Base-by-base conservation (phyloP, 306 rosid species). In the Adenanthera pavonina region DNA sequence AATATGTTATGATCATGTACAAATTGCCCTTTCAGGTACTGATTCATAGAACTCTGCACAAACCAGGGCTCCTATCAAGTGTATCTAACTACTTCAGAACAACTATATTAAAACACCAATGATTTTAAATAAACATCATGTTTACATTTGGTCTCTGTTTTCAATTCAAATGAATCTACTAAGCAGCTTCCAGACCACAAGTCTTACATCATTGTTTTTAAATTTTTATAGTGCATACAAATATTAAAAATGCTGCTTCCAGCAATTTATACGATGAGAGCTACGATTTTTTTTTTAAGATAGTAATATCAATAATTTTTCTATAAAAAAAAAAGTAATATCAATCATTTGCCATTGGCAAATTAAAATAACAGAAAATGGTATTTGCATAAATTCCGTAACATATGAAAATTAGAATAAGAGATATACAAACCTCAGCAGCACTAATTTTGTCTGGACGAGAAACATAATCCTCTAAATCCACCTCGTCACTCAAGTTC, bases 391-490 rank as follows among this genome's bases (percentile, higher is more conserved):
- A 49, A 61, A 74, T 17, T 20, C 4, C 25, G 48, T 33, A 64
- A 75, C 46, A 69, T 52, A 67, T 30, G 40, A 66, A 72, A 43
- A 80, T 41, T 30, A 80, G 35, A 11, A 14, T 52, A 51, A 46
- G 16, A 81, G 11, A 48, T 64, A 70, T 70, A 90, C 97, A 79
- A 85, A 96, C 99, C 99, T 96, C 99, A 67, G 99, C 99, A 69
- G 99, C 99, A 82, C 99, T 96, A 72, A 96, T 96, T 91, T 93
- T 96, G 84, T 96, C 99, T 44, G 99, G 99, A 70, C 99, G 97
- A 67, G 99, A 96, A 83, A 96, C 99, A 84, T 96, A 96, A 82
- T 96, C 99, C 83, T 96, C 99, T 78, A 96, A 84, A 78, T 96
- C 99, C 19, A 96, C 99, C 85, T 96, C 99, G 60, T 96, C 99